Percentiles rank a stretch among this genome's conserved stretches.
Conservation (phyloP, 2,329 filamentous ascomycete genomes). For the Fusarium sarcochroum region DNA sequence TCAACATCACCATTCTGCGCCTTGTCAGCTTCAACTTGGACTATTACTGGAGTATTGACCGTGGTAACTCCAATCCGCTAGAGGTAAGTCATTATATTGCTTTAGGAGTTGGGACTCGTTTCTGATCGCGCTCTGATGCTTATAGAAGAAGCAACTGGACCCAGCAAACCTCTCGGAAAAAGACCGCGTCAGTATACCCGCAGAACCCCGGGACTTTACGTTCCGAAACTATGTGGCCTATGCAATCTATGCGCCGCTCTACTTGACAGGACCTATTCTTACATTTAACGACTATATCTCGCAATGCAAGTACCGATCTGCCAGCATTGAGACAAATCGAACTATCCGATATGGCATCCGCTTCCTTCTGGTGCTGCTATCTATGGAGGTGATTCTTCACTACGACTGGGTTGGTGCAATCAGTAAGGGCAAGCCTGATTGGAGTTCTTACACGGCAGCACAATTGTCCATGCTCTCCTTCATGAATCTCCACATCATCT, state of each 20-base stretch:
- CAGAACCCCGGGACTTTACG: slow-evolving; percentile 77
- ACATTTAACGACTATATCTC: slow-evolving; percentile 99
- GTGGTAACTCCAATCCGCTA: slow-evolving; percentile 73
- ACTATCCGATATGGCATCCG: slow-evolving; percentile 87
- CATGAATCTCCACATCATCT: slow-evolving; percentile 97
- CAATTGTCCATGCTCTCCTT: slow-evolving; percentile 92
- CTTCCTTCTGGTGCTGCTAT: slow-evolving; percentile 83
- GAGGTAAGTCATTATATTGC: slow-evolving; percentile 76
- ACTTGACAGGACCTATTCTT: slow-evolving; percentile 91
- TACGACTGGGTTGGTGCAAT: slow-evolving; percentile 96
- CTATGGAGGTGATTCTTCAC: slow-evolving; percentile 93
- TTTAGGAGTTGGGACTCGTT: slow-evolving; percentile 18
- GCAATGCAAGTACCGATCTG: slow-evolving; percentile 80
- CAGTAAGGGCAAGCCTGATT: slow-evolving; percentile 82
- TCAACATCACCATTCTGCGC: slow-evolving; percentile 94
- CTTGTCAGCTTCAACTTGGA: slow-evolving; percentile 98
- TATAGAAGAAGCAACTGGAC: slow-evolving; percentile 98
- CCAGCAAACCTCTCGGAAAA: slow-evolving; percentile 87
- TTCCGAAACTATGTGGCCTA: slow-evolving; percentile 94
- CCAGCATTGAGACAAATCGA: slow-evolving; percentile 77
- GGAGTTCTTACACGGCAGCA: slow-evolving; percentile 86
- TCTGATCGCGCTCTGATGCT: slow-evolving; percentile 67
- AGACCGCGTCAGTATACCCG: slow-evolving; percentile 85
- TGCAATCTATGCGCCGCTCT: slow-evolving; percentile 90
- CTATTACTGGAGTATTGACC: slow-evolving; percentile 90